Conservation (phyloP, 2,329 filamentous ascomycete species). For the Tolypocladium cylindrosporum region DNA sequence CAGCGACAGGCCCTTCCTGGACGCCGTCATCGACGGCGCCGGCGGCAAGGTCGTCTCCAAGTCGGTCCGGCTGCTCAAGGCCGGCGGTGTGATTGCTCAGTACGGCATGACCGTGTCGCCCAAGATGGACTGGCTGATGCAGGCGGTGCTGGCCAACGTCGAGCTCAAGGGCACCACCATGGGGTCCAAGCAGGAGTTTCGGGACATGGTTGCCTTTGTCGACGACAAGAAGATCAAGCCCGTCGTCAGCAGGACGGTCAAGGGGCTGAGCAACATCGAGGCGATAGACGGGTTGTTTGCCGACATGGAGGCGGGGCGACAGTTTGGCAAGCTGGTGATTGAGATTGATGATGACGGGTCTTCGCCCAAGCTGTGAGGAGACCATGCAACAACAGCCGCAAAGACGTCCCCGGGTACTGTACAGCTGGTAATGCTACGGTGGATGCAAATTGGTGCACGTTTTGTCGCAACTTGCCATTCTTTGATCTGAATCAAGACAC, state of each 20-base stretch:
- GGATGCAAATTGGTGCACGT: neutral
- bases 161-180: conserved; percentile 82
- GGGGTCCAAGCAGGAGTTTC: conserved; percentile 82
- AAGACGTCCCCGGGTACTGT: neutral
- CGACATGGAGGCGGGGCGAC: conserved; percentile 74
- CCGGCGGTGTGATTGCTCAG: conserved; percentile 71
- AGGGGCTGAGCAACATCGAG: conserved; percentile 64
- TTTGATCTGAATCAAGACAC: neutral
- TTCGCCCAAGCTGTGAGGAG: conserved; percentile 28
- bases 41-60: conserved; percentile 75
- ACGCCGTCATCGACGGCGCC: conserved; percentile 84
- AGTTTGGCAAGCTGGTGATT: conserved; percentile 91
- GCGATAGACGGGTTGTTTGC: conserved; percentile 76
- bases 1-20: conserved; percentile 55
- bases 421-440: neutral
- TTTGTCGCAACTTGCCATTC: neutral
- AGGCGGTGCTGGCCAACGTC: conserved; percentile 75
- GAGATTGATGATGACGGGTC: conserved; percentile 40
- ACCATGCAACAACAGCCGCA: neutral
- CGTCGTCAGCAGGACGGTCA: conserved; percentile 64
- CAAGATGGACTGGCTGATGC: conserved; percentile 80
- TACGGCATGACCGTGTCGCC: conserved; percentile 89
- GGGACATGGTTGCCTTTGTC: conserved; percentile 84
- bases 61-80: conserved; percentile 59
- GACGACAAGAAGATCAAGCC: conserved; percentile 62